phyloP scores from a whole-genome alignment of 2,329 filamentous ascomycete genomes.

The Claviceps paspali region DNA sequence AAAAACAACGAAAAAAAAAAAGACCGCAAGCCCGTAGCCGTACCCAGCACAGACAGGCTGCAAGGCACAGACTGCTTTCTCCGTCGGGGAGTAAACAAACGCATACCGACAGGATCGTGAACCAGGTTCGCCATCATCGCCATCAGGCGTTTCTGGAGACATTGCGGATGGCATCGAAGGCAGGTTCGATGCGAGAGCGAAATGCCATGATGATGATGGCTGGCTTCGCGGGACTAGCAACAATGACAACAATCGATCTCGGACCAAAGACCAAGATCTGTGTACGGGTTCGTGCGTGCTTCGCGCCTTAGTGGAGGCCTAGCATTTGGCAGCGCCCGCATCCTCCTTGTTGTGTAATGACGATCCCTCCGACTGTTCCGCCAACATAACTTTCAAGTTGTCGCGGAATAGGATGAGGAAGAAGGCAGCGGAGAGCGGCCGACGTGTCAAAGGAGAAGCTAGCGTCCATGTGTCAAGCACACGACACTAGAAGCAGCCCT shows the following conservation, averaged over 20 bases:
- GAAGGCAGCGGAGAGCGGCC: neutral
- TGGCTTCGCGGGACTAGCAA: neutral
- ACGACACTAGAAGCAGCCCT: constrained; percentile 1
- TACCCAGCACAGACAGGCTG: no score
- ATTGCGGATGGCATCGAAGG: no score
- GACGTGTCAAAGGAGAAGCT: neutral
- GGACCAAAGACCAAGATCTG: constrained; percentile 2
- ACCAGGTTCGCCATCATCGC: neutral
- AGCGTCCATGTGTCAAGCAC: neutral
- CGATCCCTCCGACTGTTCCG: constrained; percentile 7
- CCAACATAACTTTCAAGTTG: neutral
- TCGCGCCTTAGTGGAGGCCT: neutral
- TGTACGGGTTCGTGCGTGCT: neutral
- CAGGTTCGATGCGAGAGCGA: no score
- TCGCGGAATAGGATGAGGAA: neutral
- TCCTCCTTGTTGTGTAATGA: constrained; percentile 2
- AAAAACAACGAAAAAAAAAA: neutral
- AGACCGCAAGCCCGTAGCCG: neutral
- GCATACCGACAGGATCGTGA: neutral
- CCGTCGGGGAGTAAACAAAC: constrained; percentile 2
- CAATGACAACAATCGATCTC: constrained; percentile 1
- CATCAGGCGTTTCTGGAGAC: no score
- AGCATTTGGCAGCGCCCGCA: neutral
- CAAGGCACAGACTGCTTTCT: no score
- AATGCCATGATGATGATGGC: neutral